phyloP scores from a whole-genome alignment of 2,329 filamentous ascomycete species.

The Dendrostoma leiphaemia region DNA sequence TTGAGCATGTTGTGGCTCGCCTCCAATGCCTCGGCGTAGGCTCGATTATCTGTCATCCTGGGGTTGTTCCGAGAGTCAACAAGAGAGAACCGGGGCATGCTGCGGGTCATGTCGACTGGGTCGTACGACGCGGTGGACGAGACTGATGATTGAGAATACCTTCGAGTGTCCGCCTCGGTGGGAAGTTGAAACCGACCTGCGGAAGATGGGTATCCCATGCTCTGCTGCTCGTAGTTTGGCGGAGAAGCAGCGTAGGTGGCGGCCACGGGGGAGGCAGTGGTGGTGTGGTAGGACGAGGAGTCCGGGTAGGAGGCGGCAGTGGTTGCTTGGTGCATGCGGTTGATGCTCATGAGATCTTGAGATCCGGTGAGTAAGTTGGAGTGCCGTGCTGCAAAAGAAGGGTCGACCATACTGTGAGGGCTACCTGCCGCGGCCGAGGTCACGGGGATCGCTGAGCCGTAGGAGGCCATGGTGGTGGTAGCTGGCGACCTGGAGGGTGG shows the following conservation, averaged over 20 bases:
- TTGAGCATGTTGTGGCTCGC: conserved; percentile 93
- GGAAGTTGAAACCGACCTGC: conserved; percentile 58
- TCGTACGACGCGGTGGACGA: conserved; percentile 49
- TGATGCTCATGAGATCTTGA: conserved; percentile 72
- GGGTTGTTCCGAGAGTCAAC: conserved; percentile 57
- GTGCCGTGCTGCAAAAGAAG: conserved; percentile 58
- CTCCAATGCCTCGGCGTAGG: conserved; percentile 86
- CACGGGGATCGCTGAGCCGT: conserved; percentile 65
- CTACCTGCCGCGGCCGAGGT: conserved; percentile 72
- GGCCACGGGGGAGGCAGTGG: conserved; percentile 64
- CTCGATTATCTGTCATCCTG: conserved; percentile 36
- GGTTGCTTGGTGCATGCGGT: conserved; percentile 58
- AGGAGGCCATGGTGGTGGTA: conserved; percentile 66
- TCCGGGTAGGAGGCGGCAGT: conserved; percentile 69
- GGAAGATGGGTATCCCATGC: conserved; percentile 70
- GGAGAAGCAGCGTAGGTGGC: conserved; percentile 65
- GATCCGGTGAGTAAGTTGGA: conserved; percentile 68
- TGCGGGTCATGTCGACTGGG: conserved; percentile 30
- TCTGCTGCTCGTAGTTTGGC: conserved; percentile 62
- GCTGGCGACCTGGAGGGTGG: conserved; percentile 47
- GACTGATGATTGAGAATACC: conserved; percentile 84
- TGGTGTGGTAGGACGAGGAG: conserved; percentile 60
- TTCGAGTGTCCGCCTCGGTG: conserved; percentile 57
- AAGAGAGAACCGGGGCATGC: conserved; percentile 56
- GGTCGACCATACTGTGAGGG: conserved; percentile 56